phyloP scores from a whole-genome alignment of 2,329 filamentous ascomycete genomes.

The Penicillium vulpinum region DNA sequence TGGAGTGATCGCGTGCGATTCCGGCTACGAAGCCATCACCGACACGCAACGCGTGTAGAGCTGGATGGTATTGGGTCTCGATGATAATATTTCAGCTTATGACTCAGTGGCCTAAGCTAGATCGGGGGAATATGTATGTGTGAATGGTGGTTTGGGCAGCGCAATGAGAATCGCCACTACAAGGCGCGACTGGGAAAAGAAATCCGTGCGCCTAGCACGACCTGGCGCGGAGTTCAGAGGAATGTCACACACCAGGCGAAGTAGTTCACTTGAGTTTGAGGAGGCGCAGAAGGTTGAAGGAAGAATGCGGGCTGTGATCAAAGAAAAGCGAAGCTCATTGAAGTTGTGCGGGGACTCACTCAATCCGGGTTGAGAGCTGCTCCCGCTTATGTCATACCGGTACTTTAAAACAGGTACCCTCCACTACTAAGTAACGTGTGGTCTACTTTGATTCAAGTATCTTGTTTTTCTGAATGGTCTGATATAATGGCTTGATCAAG shows the following conservation, averaged over 20 bases:
- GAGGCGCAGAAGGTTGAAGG: background rate
- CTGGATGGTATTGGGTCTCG: background rate
- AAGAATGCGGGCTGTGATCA: constrained; percentile 9
- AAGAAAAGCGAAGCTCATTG: constrained; percentile 17
- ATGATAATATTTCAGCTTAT: no score
- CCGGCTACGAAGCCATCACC: constrained; percentile 23
- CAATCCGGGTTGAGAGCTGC: constrained; percentile 12
- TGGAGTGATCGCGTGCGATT: constrained; percentile 24
- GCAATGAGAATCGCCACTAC: constrained; percentile 21
- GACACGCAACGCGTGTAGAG: constrained; percentile 22
- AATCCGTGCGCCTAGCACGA: constrained; percentile 15
- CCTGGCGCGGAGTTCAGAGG: constrained; percentile 13
- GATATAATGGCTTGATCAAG: constrained; percentile 1
- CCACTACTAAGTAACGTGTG: background rate
- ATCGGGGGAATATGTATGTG: background rate
- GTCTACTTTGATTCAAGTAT: background rate
- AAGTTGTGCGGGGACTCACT: constrained; percentile 18
- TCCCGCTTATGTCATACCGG: constrained; percentile 26
- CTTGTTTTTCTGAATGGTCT: background rate
- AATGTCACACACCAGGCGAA: constrained; percentile 7
- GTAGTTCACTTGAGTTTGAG: background rate
- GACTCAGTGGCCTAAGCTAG: background rate
- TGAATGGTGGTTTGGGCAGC: constrained; percentile 3
- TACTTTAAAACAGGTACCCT: background rate
- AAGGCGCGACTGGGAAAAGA: constrained; percentile 12